Base-by-base conservation (phyloP, 1,284 basidiomycete species). In the Fomes fomentarius region DNA sequence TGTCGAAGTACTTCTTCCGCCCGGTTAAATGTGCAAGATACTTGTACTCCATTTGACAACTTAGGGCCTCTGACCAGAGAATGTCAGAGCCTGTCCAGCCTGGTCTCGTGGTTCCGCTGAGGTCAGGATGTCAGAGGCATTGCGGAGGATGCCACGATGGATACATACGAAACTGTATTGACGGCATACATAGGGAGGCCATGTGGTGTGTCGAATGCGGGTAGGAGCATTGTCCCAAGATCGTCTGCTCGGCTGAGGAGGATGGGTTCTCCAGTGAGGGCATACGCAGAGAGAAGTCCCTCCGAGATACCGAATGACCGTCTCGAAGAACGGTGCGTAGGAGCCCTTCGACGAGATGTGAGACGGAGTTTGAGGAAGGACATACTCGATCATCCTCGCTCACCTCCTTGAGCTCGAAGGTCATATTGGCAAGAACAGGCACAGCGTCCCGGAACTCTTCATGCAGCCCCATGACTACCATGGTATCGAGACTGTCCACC, bases 401-500 rank as follows among this genome's bases (percentile, higher is more conserved):
- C 8, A 79, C 78, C 55, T 66, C 66, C 35, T 71, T 56, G 62
- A 76, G 68, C 37, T 78, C 73, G 60, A 89, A 85, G 60, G 84
- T 78, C 66, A 85, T 72, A 51, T 82, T 75, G 46, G 81, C 80
- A 12, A 93, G 76, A 56, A 85, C 76, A 9, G 80, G 70, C 1
- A 91, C 73, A 2, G 87, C 84, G 10, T 81, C 74, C 34, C 81
- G 74, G 70, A 90, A 92, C 63, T 92, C 84, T n/a, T 84, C 77
- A 19, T 81, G 72, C 11, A 88, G 72, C 42, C 77, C 82, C 80
- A 89, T 83, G 57, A 90, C 74, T 63, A 89, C 83, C 68, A 94
- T 83, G 0, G 91, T 93, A 66, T 93, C 90, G 46, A 93, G 75
- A 1, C 82, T 79, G 64, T 90, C 87, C 54, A 90, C 80, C 43